phyloP scores from a whole-genome alignment of 1,284 basidiomycete genomes.

The Ceratobasidium sp. region DNA sequence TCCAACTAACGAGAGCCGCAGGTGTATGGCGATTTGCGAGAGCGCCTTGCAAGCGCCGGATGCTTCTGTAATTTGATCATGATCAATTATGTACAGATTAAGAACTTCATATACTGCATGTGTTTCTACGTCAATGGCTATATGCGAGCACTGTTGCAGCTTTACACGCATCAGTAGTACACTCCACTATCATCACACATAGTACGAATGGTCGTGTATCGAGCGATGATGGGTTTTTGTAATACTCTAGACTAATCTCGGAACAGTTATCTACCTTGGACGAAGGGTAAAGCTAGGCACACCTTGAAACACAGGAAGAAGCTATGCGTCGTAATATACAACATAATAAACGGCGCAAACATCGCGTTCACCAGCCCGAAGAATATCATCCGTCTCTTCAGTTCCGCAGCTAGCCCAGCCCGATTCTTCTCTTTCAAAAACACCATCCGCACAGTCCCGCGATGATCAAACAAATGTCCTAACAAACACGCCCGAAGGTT shows the following conservation, averaged over 20 bases:
- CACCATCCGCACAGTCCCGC: slow-evolving; percentile 88
- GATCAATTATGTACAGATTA: no score
- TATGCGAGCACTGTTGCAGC: no score
- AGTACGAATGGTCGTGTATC: slow-evolving; percentile 88
- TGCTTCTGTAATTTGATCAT: no score
- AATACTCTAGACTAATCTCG: slow-evolving; percentile 78
- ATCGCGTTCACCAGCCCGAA: slow-evolving; percentile 96
- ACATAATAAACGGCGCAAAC: slow-evolving; percentile 96
- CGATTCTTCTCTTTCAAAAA: slow-evolving; percentile 90
- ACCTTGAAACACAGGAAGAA: slow-evolving; percentile 99
- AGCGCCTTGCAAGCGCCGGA: no score
- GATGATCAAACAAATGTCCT: slow-evolving; percentile 91
- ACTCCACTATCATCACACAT: no score
- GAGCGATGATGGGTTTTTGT: slow-evolving; percentile 96
- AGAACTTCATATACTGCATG: no score
- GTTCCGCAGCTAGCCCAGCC: slow-evolving; percentile 85
- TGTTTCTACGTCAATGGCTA: no score
- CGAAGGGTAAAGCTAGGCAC: slow-evolving; percentile 50
- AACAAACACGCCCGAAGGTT: slow-evolving; percentile 95
- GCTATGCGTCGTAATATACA: slow-evolving; percentile 97
- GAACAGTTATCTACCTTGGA: neutral
- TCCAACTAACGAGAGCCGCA: no score
- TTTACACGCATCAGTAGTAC: no score
- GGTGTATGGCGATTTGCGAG: no score
- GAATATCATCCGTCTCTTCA: slow-evolving; percentile 89